phyloP scores from a whole-genome alignment of 208 protist genomes.

The Leishmania turanica region DNA sequence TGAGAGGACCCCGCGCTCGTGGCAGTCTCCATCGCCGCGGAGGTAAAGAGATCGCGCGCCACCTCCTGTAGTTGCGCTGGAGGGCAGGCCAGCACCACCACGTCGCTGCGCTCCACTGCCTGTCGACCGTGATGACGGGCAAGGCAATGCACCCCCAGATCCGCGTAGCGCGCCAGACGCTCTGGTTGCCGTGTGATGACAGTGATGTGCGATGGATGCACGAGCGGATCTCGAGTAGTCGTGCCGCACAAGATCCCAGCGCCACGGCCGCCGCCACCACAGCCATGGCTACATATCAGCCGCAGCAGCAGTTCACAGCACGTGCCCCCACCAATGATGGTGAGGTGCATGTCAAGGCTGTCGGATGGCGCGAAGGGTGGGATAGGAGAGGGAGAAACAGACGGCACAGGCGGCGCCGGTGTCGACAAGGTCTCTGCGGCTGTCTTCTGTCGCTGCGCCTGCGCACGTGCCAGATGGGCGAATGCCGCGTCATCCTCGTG shows the following conservation, averaged over 20 bases:
- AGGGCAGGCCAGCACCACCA: slow-evolving; percentile 70
- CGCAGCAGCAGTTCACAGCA: slow-evolving; percentile 40
- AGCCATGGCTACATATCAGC: slow-evolving; percentile 3
- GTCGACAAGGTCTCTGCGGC: neutral
- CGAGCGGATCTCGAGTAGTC: slow-evolving; percentile 20
- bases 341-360: slow-evolving; percentile 54
- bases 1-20: slow-evolving; percentile 1
- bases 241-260: neutral
- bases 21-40: neutral
- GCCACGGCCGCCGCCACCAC: slow-evolving; percentile 2
- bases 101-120: slow-evolving; percentile 45
- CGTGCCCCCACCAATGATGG: slow-evolving; percentile 66
- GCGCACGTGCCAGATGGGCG: slow-evolving; percentile 40
- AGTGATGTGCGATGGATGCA: slow-evolving; percentile 78
- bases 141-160: slow-evolving; percentile 59
- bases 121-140: slow-evolving; percentile 42
- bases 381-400: slow-evolving; percentile 10
- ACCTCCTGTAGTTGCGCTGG: slow-evolving; percentile 64
- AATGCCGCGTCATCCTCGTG: slow-evolving; percentile 56
- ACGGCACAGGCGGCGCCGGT: neutral
- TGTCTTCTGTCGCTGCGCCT: slow-evolving; percentile 31
- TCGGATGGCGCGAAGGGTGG: slow-evolving; percentile 32
- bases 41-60: slow-evolving; percentile 39
- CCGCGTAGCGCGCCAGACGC: slow-evolving; percentile 42
- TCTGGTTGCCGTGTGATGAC: slow-evolving; percentile 76